Base-by-base conservation (phyloP, 176 grass and related monocot species). In the Carex kokanica region DNA sequence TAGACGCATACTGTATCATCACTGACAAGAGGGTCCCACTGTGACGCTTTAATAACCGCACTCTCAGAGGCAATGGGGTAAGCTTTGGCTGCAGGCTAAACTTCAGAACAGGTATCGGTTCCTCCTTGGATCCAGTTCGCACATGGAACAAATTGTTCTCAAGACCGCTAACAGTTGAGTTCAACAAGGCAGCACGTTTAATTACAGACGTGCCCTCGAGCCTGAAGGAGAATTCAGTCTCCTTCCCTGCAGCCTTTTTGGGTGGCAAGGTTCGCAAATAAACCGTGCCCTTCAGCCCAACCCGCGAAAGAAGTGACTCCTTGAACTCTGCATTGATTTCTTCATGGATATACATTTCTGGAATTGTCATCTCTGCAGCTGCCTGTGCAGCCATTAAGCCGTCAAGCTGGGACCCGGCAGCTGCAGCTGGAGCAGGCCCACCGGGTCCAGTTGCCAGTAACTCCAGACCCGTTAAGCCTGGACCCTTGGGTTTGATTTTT, bases 261-360 rank as follows among this genome's bases (percentile, higher is more conserved):
- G 90, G 80, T 18, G 93, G 93, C 41, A 99, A 47, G 1, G 96
- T 99, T 60, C 81, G 82, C 78, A 99, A 84, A 64, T 95, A 89
- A 81, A 99, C 64, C 32, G 96, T 95, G 54, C 96, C 96, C 86
- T 90, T 95, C 83, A 99, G 86, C 63, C 96, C 93, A 54, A 89
- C 91, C 13, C 93, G 93, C 1, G 51, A 66, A 78, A 99, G 91
- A 86, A 99, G 53, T 29, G 96, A 99, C 83, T 91, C 96, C 84
- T 87, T 90, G 80, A 99, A 95, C 84, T 93, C 96, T 9, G 88
- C 93, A 78, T 89, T 99, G 80, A 99, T 92, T 83, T 99, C 96
- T 81, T 99, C 96, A 0, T 84, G 57, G 3, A 95, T 95, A 66
- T 81, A 95, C 83, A 95, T 54, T 89, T 99, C 93, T 16, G 96